Percentiles rank a stretch among this genome's conserved stretches.
These are phyloP conservation scores for Hypoxylon sp. DNA, from an alignment of 2,329 filamentous ascomycete genomes.

Conservation along the genomic window DNA sequence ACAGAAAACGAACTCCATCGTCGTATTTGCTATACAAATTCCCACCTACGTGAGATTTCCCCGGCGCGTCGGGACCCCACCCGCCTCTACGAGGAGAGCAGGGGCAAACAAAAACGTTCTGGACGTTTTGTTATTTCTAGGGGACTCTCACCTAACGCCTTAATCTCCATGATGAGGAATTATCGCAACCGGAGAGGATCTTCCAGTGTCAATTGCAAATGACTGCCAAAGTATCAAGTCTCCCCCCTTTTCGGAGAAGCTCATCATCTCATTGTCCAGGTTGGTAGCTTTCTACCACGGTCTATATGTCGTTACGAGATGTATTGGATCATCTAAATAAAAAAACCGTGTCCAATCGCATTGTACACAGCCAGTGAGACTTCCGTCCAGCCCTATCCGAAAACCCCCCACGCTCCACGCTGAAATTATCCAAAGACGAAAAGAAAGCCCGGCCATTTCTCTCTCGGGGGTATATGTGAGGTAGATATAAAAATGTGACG, in stretches of 20 bases:
- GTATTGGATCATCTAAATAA: constrained; percentile 21
- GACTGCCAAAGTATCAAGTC: background rate
- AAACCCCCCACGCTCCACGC: background rate
- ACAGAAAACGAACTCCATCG: background rate
- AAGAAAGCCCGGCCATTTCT: constrained; percentile 16
- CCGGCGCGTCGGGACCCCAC: background rate
- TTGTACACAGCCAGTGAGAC: constrained; percentile 12
- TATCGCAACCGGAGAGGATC: background rate
- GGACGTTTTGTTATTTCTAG: constrained; percentile 1
- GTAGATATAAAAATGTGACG: background rate
- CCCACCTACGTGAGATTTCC: constrained; percentile 11
- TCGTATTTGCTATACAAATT: constrained; percentile 4
- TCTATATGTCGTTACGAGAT: constrained; percentile 10
- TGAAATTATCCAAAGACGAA: constrained; percentile 5
- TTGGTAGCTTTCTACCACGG: background rate
- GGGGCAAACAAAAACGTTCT: background rate
- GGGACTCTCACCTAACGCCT: background rate
- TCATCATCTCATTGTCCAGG: background rate
- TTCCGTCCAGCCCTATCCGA: constrained; percentile 20
- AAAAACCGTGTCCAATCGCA: constrained; percentile 22
- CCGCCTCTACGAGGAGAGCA: background rate
- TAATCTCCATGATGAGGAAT: background rate
- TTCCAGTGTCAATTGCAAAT: background rate
- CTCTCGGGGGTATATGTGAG: constrained; percentile 33
- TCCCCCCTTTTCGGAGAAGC: background rate